phyloP scores from a whole-genome alignment of 805 yeast species.

The Candida succiphila region DNA sequence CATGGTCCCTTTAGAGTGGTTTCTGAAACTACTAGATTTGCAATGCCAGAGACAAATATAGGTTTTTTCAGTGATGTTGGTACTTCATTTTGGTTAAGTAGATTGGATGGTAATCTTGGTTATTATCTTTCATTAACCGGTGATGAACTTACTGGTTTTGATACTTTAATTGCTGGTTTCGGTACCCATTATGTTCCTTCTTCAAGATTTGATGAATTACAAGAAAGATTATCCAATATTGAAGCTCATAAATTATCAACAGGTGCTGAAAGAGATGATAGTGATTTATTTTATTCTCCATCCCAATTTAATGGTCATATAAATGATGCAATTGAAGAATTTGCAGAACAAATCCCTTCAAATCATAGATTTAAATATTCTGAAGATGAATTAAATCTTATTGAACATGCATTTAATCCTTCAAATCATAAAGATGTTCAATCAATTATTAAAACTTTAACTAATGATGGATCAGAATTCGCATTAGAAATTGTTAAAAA shows the following conservation, averaged over 20 bases:
- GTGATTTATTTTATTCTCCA: conserved; percentile 10
- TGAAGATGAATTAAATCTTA: conserved; percentile 44
- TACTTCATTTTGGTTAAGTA: conserved; percentile 79
- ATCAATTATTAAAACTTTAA: conserved; percentile 43
- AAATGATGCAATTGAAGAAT: conserved; percentile 71
- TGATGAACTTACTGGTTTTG: conserved; percentile 64
- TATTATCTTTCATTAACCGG: conserved; percentile 84
- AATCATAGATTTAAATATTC: conserved; percentile 50
- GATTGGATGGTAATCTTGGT: conserved; percentile 75
- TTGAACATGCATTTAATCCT: conserved; percentile 59
- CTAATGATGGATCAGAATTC: conserved; percentile 47
- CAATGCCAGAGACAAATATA: conserved; percentile 97
- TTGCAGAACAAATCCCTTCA: conserved; percentile 54
- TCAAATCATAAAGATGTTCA: conserved; percentile 32
- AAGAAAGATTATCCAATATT: conserved; percentile 55
- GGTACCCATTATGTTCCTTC: conserved; percentile 86
- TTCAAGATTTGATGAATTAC: conserved; percentile 50
- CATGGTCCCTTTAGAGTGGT: conserved; percentile 91
- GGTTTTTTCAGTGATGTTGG: conserved; percentile 98
- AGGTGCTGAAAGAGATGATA: conserved; percentile 4
- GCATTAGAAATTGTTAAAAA: conserved; percentile 48
- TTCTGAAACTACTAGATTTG: conserved; percentile 83
- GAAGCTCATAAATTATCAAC: conserved; percentile 20
- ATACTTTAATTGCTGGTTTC: conserved; percentile 72
- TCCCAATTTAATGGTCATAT: conserved; percentile 45